Base-by-base conservation (phyloP, 2,329 filamentous ascomycete species). In the Talaromyces sp. region DNA sequence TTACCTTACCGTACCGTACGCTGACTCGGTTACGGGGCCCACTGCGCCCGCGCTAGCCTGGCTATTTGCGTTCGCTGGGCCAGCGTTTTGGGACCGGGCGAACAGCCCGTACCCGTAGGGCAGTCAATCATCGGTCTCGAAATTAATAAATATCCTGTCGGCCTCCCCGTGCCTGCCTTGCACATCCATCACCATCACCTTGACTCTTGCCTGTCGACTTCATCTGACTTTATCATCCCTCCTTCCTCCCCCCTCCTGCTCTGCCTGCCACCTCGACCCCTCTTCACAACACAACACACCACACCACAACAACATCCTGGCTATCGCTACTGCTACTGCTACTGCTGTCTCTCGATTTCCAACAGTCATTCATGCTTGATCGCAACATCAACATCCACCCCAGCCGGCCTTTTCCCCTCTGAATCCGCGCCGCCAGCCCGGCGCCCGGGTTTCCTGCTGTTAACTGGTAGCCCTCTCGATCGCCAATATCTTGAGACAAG, bases 61-160 rank as follows among this genome's bases (percentile, higher is more conserved):
- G 19, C 44, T 47, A 2, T 44, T n/a, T 47, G 44, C 44, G 44
- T 47, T 47, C 42, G 42, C 42, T 47, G 42, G 42, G 19, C 60
- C 60, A 51, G 60, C 39, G 54, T 25, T 49, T 57, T 58, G 60
- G 60, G 60, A 58, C 42, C 39, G 39, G 39, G 17, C 19, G 32
- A 54, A 59, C 58, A 59, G 49, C 55, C 47, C 54, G 57, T 55
- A 54, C n/a, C 57, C 56, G 51, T 62, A 62, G 60, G 60, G 60
- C 60, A 62, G 58, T 62, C 60, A 62, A 62, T 62, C 60, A 62
- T 54, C 47, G 47, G 28, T 49, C 59, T 56, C 28, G 54, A 55
- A 58, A 25, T 39, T 19, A 28, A 58, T 51, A 51, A 49, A 52
- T 49, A 58, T 52, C 33, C 22, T 58, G 25, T 42, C 28, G 28